A percentile compares a stretch with the other conserved stretches of the same genome.
Evolutionary conservation across 176 grass and related monocot species (phyloP).

Genomic region (Hyparrhenia diplandra): DNA sequence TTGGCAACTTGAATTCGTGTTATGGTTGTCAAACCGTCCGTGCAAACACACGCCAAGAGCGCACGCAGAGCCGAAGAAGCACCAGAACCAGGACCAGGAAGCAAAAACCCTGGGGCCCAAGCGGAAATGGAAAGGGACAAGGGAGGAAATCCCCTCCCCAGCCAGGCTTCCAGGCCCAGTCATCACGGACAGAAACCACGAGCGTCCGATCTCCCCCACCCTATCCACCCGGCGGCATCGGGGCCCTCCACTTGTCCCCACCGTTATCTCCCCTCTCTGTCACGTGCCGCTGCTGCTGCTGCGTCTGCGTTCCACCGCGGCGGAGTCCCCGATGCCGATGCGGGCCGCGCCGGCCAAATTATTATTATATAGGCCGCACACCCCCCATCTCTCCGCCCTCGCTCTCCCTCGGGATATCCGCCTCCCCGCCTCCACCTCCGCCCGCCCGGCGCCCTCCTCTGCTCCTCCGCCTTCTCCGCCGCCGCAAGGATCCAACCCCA

Average conservation of each 20-base stretch:
- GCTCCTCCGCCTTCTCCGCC: not conserved
- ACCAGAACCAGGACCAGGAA: too few relatives aligned
- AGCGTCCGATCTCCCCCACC: constrained; percentile 8
- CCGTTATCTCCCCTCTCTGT: not conserved
- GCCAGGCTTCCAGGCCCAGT: too few relatives aligned
- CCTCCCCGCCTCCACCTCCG: not conserved
- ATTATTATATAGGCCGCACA: constrained; percentile 39
- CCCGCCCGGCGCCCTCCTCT: not conserved
- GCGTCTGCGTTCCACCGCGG: not conserved
- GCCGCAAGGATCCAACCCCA: constrained; percentile 22
- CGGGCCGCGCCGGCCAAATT: constrained; percentile 6
- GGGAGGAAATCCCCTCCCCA: too few relatives aligned
- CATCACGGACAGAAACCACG: not conserved
- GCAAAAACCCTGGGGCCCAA: too few relatives aligned
- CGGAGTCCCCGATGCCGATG: constrained; percentile 43
- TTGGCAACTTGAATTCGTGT: too few relatives aligned
- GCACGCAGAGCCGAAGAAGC: too few relatives aligned
- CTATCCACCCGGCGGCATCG: not conserved
- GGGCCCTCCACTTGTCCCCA: not conserved
- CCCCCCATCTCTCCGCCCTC: not conserved
- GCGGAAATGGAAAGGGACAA: too few relatives aligned
- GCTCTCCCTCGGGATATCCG: constrained; percentile 38
- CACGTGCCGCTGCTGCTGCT: constrained; percentile 14
- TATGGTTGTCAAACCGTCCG: too few relatives aligned
- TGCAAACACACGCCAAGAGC: not conserved